Base-by-base conservation (phyloP, 73 alveolate genomes). In the Vitrella brassicaformis region DNA sequence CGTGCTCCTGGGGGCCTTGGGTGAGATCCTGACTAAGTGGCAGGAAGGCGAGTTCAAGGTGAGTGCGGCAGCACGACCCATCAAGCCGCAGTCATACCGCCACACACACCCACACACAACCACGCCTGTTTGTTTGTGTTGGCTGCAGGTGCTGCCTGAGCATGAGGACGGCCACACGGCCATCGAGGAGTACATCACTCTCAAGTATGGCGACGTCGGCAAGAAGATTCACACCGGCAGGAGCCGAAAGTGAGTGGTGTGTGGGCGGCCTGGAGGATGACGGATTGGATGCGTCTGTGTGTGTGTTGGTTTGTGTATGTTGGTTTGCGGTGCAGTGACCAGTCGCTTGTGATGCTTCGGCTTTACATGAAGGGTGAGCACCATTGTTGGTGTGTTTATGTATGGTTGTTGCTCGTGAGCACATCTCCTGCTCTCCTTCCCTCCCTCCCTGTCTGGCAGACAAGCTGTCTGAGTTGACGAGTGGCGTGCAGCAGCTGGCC, bases 211-310 rank as follows among this genome's bases (percentile, higher is more conserved):
- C 26, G 84, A 78, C 47, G 84, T 78, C 68, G 84, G 84, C 64
- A 78, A 78, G 84, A 78, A 78, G 84, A 78, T 78, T 67, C 84
- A 78, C 64, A 78, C 84, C 26, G 84, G 84, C 28, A 45, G 84
- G 0, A 67, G 77, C 0, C 32, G 84, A 28, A 78, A 78, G 56
- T 39, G 56, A 39, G 56, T 39, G 56, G 56, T 4, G 4, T 4
- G 14, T 4, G 4, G 56, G 14, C 56, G 56, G 56, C 4, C 22
- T 4, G 56, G 14, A 39, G 56, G 56, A 39, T 4, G 56, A 39
- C 56, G 22, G 22, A 4, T 39, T 39, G 56, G 22, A 4, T 39
- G 22, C 56, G 4, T 39, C 22, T 14, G 14, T 14, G 4, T 14
- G 56, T 39, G 56, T 8, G 14, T 39, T 39, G 56, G 56, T 39